Evolutionary conservation across 352 stramenopile species (phyloP), one percentile per base, ranked within the genome.

Genomic region (Phytophthora pistaciae): DNA sequence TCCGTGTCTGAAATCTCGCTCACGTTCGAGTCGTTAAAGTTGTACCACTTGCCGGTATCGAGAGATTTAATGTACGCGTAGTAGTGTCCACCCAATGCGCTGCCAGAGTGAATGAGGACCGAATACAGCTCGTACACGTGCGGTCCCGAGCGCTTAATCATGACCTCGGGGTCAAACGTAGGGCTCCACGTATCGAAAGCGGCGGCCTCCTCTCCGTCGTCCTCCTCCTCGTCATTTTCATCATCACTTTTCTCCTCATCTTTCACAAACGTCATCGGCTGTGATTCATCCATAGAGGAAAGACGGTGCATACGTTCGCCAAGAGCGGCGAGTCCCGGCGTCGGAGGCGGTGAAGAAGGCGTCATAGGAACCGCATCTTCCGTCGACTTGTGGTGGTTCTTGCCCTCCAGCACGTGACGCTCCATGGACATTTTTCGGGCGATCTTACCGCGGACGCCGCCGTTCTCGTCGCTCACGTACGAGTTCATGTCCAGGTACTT

Each of bases 41-140:
- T 93, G 72, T 91, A 95, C 91, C 91, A 97, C 56, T 90, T 88
- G 40, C 76, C 88, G 9, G 68, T 86, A 55, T 95, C 90, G 23
- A 96, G 78, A 60, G 85, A 92, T 65, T 94, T 95, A 67, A 98
- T 98, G 79, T 97, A 98, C 25, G 94, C 93, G 70, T 97, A 98
- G 76, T 98, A 98, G 75, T 98, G 95, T 11, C 95, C 95, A 23
- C 91, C 91, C 21, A 97, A 71, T 2, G 95, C 93, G 56, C 94
- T 97, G n/a, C 95, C 95, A 38, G 84, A 95, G 76, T 98, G 94
- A 49, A 98, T 96, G 7, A 98, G 78, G 25, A 98, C 91, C 23
- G 89, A 97, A 72, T 98, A 97, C 55, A 98, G 77, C 68, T 98
- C 91, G 70, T 98, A 98, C 48, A 97, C 85, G 49, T 90, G 81